Percentiles rank a stretch among this genome's conserved stretches.
These are phyloP conservation scores for Geotrichum carabidarum DNA, from an alignment of 1,139 yeast species.

Conservation along the genomic window DNA sequence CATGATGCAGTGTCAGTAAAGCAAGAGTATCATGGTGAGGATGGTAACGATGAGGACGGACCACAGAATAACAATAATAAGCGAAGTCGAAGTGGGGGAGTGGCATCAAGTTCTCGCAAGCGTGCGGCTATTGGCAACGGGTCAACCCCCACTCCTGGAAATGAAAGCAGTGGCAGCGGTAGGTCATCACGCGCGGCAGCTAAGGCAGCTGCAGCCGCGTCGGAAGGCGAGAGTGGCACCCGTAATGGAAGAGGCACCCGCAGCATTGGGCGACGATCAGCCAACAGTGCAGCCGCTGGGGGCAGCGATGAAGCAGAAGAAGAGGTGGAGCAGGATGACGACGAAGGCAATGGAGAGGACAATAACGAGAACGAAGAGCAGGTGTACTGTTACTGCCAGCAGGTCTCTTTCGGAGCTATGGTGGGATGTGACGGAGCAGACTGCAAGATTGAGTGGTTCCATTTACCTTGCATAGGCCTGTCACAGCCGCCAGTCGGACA, in stretches of 20 bases:
- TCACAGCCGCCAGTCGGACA: conserved; percentile 89
- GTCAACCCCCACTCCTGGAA: conserved; percentile 5
- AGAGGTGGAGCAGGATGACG: conserved; percentile 15
- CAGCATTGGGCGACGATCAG: conserved; percentile 2
- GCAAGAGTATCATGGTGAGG: conserved; percentile 6
- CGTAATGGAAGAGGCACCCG: conserved; percentile 11
- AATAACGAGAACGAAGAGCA: conserved; percentile 49
- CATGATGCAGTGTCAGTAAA: neutral
- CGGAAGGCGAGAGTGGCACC: conserved; percentile 6
- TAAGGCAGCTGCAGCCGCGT: conserved; percentile 19
- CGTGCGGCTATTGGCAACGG: conserved; percentile 15
- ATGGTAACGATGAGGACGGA: conserved; percentile 1
- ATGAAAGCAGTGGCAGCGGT: conserved; percentile 11
- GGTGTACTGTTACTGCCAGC: conserved; percentile 91
- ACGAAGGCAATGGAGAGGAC: conserved; percentile 13
- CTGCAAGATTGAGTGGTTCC: conserved; percentile 96
- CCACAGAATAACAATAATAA: neutral
- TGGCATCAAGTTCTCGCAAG: conserved; percentile 2
- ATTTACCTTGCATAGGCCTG: conserved; percentile 89
- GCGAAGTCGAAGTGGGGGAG: conserved; percentile 6
- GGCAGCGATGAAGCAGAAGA: conserved; percentile 8
- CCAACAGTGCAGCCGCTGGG: neutral
- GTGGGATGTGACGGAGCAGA: conserved; percentile 96
- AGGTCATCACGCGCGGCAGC: conserved; percentile 11
- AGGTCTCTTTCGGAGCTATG: conserved; percentile 97